A percentile compares a stretch with the other conserved stretches of the same genome.
Evolutionary conservation across 345 rosid genomes (phyloP).

Genomic region (Barbarea vulgaris): DNA sequence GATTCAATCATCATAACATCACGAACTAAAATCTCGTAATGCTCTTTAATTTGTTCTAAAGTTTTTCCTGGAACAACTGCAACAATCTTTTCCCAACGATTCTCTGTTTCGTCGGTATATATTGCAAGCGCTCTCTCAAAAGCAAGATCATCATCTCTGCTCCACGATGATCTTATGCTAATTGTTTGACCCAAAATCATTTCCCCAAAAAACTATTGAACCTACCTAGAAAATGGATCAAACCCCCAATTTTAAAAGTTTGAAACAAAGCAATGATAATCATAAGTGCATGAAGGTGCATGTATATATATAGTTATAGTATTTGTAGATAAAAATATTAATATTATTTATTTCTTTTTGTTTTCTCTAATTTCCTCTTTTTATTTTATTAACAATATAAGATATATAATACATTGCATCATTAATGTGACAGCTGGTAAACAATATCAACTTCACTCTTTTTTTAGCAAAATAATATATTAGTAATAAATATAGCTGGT

Average conservation of each 20-base stretch:
- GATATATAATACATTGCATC: too few species aligned
- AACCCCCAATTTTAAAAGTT: background rate
- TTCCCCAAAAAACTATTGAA: background rate
- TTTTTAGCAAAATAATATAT: too few species aligned
- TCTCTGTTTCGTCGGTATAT: constrained; percentile 54
- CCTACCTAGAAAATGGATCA: background rate
- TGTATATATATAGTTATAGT: background rate
- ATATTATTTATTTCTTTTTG: too few species aligned
- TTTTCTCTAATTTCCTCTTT: background rate
- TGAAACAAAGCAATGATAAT: background rate
- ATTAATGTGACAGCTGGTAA: too few species aligned
- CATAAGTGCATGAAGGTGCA: too few species aligned
- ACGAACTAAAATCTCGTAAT: constrained; percentile 62
- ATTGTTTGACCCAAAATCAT: constrained; percentile 59
- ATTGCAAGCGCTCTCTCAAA: constrained; percentile 82
- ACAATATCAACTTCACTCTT: too few species aligned
- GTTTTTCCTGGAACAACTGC: too few species aligned
- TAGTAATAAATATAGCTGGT: too few species aligned
- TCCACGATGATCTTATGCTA: constrained; percentile 63
- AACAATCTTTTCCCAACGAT: too few species aligned
- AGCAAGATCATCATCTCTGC: constrained; percentile 71
- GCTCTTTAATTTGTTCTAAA: constrained; percentile 58
- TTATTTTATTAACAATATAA: too few species aligned
- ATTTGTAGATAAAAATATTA: too few species aligned
- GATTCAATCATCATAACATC: constrained; percentile 77